phyloP scores from a whole-genome alignment of 768 basidiomycete genomes.

The Trametes villosa region DNA sequence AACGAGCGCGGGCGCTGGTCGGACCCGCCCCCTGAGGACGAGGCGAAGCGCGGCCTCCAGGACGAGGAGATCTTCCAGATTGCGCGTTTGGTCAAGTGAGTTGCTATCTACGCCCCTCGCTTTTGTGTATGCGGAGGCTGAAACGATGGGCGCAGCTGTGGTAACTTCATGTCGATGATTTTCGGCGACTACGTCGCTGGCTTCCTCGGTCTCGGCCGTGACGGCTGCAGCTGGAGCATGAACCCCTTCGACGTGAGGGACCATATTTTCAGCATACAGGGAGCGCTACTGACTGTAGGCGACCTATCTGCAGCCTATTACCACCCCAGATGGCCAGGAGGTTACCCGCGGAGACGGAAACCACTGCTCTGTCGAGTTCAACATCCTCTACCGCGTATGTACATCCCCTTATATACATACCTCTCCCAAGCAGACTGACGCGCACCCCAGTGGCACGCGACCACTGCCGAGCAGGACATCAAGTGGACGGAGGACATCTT shows the following conservation, averaged over 20 bases:
- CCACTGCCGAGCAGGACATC: slow-evolving; percentile 36
- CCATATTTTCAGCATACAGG: background rate
- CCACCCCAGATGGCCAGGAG: slow-evolving; percentile 16
- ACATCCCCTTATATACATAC: background rate
- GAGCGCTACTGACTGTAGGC: background rate
- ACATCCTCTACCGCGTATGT: slow-evolving; percentile 47
- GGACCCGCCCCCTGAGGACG: slow-evolving; percentile 40
- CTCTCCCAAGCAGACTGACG: slow-evolving; percentile 15
- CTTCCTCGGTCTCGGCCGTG: slow-evolving; percentile 54
- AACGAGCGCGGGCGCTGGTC: slow-evolving; percentile 56
- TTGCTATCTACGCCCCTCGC: background rate
- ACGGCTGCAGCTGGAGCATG: slow-evolving; percentile 59
- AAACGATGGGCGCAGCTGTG: slow-evolving; percentile 35
- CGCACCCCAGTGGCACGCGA: slow-evolving; percentile 38
- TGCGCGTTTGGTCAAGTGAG: slow-evolving; percentile 55
- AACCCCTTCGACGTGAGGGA: slow-evolving; percentile 49
- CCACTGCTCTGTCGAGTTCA: slow-evolving; percentile 78
- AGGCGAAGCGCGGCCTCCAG: slow-evolving; percentile 34
- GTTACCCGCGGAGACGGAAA: slow-evolving; percentile 64
- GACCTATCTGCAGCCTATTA: slow-evolving; percentile 25
- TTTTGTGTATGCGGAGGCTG: background rate
- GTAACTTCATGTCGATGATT: slow-evolving; percentile 58
- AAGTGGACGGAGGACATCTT: slow-evolving; percentile 40
- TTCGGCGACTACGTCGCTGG: slow-evolving; percentile 64
- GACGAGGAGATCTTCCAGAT: slow-evolving; percentile 65